Evolutionary conservation across 2,329 filamentous ascomycete genomes (phyloP).

Genomic region (Colletotrichum siamense): DNA sequence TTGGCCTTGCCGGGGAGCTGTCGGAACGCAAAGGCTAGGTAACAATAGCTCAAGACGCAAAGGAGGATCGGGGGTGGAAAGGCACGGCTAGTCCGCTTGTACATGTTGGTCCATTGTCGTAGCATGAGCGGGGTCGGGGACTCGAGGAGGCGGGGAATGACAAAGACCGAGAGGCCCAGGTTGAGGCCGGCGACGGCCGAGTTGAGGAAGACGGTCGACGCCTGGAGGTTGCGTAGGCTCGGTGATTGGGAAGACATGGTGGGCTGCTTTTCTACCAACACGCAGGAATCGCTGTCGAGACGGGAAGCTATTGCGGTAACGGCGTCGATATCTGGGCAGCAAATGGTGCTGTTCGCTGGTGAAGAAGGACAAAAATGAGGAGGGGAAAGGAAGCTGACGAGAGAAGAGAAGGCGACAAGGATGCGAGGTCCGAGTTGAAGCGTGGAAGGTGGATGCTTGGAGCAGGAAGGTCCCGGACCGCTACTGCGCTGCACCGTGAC

Average conservation of each 20-base stretch:
- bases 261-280: not conserved
- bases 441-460: not conserved
- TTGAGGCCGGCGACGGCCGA: constrained; percentile 46
- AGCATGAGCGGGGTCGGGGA: constrained; percentile 60
- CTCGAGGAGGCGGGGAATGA: constrained; percentile 59
- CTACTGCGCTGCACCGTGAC: not conserved
- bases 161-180: constrained; percentile 44
- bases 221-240: constrained; percentile 50
- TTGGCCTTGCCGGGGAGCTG: constrained; percentile 35
- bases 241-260: constrained; percentile 1
- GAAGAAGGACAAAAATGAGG: not conserved
- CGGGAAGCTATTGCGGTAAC: not conserved
- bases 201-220: constrained; percentile 55
- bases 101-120: constrained; percentile 57
- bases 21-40: constrained; percentile 44
- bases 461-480: not conserved
- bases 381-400: not conserved
- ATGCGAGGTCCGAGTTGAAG: not conserved
- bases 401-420: not conserved
- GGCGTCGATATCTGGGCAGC: not conserved
- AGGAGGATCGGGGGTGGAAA: constrained; percentile 45
- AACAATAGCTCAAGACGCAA: constrained; percentile 46
- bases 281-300: not conserved
- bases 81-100: constrained; percentile 40
- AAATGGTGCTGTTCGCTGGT: not conserved